These are phyloP conservation scores for Anisodus tanguticus DNA, from an alignment of 257 asterid species.

Conservation along the genomic window DNA sequence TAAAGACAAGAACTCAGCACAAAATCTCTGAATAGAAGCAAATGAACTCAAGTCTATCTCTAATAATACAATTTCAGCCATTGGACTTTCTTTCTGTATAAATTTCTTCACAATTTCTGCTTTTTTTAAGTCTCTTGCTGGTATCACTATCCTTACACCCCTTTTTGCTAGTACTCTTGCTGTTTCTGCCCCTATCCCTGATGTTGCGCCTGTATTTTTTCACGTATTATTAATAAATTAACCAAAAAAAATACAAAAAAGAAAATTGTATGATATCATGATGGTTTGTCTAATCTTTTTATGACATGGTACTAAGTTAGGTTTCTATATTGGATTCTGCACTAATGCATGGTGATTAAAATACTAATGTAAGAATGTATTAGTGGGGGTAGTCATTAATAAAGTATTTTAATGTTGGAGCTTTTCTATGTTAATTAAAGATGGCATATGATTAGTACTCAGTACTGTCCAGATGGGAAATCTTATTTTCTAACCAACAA, in stretches of 20 bases:
- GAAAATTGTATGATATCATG: background rate
- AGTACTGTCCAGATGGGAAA: constrained; percentile 31
- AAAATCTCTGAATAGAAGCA: constrained; percentile 80
- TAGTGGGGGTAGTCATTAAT: background rate
- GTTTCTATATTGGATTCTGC: constrained; percentile 28
- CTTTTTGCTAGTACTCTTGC: constrained; percentile 83
- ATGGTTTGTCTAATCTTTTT: constrained; percentile 28
- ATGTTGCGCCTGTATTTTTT: constrained; percentile 67
- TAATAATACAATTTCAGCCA: constrained; percentile 61
- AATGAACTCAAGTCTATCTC: constrained; percentile 89
- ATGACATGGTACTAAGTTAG: constrained; percentile 6
- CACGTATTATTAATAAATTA: background rate
- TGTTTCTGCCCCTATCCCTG: constrained; percentile 93
- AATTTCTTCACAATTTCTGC: constrained; percentile 64
- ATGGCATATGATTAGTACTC: constrained; percentile 35
- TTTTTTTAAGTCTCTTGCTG: constrained; percentile 76
- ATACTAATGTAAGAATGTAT: background rate
- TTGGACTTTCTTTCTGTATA: constrained; percentile 57
- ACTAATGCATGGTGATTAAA: constrained; percentile 26
- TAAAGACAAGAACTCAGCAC: constrained; percentile 69
- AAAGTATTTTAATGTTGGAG: constrained; percentile 24
- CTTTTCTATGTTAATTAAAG: background rate
- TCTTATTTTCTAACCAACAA: constrained; percentile 29
- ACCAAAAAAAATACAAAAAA: no score
- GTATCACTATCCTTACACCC: constrained; percentile 75